These are phyloP conservation scores for Dysphania ambrosioides DNA, from an alignment of 148 eudicot species.

Conservation along the genomic window DNA sequence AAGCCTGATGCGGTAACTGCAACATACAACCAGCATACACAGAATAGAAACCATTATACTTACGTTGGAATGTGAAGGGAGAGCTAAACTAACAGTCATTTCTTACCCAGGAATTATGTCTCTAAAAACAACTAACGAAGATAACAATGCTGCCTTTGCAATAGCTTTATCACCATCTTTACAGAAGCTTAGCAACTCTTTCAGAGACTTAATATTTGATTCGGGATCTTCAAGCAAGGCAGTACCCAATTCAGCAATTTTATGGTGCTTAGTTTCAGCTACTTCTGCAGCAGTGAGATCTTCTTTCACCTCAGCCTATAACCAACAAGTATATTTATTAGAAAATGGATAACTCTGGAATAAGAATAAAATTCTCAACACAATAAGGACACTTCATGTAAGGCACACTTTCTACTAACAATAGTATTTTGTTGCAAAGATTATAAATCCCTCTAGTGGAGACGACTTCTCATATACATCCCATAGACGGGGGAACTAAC, in stretches of 20 bases:
- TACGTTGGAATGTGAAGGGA: conserved; percentile 8
- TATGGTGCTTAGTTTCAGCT: conserved; percentile 54
- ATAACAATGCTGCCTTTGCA: conserved; percentile 58
- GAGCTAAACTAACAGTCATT: neutral
- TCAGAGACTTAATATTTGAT: conserved; percentile 59
- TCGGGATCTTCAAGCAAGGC: conserved; percentile 81
- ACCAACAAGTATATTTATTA: conserved; percentile 20
- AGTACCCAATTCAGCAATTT: conserved; percentile 88
- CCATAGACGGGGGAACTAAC: neutral
- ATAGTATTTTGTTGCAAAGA: neutral
- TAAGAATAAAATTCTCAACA: neutral
- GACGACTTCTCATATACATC: neutral
- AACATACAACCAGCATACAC: conserved; percentile 13
- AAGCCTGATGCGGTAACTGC: conserved; percentile 89
- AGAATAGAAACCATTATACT: conserved; percentile 7
- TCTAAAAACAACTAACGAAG: conserved; percentile 77
- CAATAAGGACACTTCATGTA: neutral
- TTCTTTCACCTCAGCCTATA: conserved; percentile 76
- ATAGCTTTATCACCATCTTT: conserved; percentile 60
- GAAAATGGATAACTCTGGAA: neutral
- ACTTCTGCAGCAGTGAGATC: conserved; percentile 72
- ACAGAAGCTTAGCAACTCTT: conserved; percentile 70
- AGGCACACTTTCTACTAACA: neutral
- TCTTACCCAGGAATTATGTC: conserved; percentile 93
- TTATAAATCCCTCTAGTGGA: neutral